Base-by-base conservation (phyloP, 805 yeast genomes). In the Candida insectorum region DNA sequence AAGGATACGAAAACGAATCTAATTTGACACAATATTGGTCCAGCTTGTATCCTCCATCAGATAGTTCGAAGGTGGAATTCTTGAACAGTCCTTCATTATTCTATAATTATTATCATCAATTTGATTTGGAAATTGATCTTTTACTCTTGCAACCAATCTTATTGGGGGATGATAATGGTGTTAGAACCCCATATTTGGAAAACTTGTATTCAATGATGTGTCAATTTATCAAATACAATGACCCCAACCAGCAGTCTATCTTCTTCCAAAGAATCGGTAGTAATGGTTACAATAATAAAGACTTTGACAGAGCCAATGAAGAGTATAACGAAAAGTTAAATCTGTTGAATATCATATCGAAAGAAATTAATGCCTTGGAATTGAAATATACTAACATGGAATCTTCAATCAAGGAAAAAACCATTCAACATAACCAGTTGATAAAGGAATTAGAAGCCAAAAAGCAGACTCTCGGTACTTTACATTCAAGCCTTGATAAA, bases 141-240 rank as follows among this genome's bases (percentile, higher is more conserved):
- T 64, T 87, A 26, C 62, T 89, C 34, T 71, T 89, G 41, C 95
- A 87, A 52, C 95, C 96, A 4, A 89, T 89, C 33, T 64, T 89
- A 35, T 66, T 88, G 37, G 95, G 93, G n/a, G 96, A 88, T 60
- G 96, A 88, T 53, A 75, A 76, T 52, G 80, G 82, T 30, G 79
- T 87, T 34, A 81, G 83, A 54, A 86, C 96, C 0, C 96, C 97
- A 2, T 89, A 89, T 54, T 67, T 89, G 54, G 97, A 89, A 60
- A 85, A 85, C 47, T 62, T 86, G 37, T 89, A 86, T 54, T 87
- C 95, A 2, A 73, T 79, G 34, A 64, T 83, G 66, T 78, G 85
- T 43, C 89, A 83, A 53, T 71, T 66, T 34, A 70, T 65, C 35
- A 70, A 65, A 39, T 59, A 73, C 39, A 79, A 78, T 30, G 48